A percentile compares a stretch with the other conserved stretches of the same genome.
phyloP scores from a whole-genome alignment of 441 rosid species.

The Bruguiera hainesii region DNA sequence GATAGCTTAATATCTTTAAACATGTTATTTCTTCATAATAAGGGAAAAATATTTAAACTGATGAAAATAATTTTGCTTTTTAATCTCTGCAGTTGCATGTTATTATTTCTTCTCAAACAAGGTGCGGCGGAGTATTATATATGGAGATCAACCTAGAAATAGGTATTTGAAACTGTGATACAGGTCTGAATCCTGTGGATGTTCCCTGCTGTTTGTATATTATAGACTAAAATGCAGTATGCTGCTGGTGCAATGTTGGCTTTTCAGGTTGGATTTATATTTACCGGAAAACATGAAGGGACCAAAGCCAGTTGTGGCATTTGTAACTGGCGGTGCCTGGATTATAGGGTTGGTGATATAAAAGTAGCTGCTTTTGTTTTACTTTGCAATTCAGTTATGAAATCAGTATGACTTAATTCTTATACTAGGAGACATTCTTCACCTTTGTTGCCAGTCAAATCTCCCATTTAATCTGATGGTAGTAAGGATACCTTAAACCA shows the following conservation, averaged over 20 bases:
- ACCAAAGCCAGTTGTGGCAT: constrained; percentile 80
- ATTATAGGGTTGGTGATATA: constrained; percentile 71
- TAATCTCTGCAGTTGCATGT: constrained; percentile 65
- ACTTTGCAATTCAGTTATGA: background rate
- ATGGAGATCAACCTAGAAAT: constrained; percentile 96
- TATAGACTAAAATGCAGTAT: constrained; percentile 1
- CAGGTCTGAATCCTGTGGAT: constrained; percentile 6
- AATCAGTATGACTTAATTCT: background rate
- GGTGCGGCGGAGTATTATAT: constrained; percentile 75
- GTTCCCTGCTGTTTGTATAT: constrained; percentile 1
- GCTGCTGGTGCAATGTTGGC: constrained; percentile 14
- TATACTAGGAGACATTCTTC: background rate
- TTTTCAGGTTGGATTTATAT: constrained; percentile 79
- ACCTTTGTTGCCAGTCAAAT: background rate
- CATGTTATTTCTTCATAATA: background rate
- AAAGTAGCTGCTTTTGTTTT: constrained; percentile 13
- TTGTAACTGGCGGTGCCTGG: constrained; percentile 99
- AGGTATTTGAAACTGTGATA: constrained; percentile 43
- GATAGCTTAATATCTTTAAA: background rate
- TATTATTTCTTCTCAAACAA: constrained; percentile 79
- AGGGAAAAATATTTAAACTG: background rate
- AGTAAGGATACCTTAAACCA: background rate
- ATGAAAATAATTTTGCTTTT: constrained; percentile 15
- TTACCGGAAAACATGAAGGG: constrained; percentile 59
- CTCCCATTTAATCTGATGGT: background rate